phyloP scores from a whole-genome alignment of 768 basidiomycete species.

The Suillus discolor region DNA sequence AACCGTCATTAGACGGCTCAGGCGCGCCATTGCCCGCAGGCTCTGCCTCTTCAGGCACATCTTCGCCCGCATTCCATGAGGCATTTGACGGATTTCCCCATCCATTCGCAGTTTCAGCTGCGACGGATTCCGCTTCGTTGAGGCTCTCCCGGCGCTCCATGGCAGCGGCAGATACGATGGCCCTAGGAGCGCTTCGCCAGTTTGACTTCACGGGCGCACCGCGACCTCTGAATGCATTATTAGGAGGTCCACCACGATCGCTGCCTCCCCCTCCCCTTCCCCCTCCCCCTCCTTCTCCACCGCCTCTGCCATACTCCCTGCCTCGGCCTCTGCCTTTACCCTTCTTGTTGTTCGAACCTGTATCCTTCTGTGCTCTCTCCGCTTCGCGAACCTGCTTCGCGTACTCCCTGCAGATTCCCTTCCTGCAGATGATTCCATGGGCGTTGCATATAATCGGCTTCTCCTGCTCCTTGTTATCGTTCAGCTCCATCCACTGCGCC shows the following conservation, averaged over 20 bases:
- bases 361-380: slow-evolving; percentile 22
- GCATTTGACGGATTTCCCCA: slow-evolving; percentile 26
- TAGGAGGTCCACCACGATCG: slow-evolving; percentile 9
- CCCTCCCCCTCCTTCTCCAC: slow-evolving; percentile 8
- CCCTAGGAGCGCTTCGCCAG: slow-evolving; percentile 31
- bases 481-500: slow-evolving; percentile 20
- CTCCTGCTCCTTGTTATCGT: slow-evolving; percentile 7
- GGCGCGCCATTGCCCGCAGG: slow-evolving; percentile 7
- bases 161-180: slow-evolving; percentile 26
- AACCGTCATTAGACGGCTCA: slow-evolving; percentile 22
- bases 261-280: slow-evolving; percentile 6
- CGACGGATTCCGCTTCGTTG: slow-evolving; percentile 5
- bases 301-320: slow-evolving; percentile 1
- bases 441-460: slow-evolving; percentile 28
- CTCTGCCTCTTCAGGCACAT: slow-evolving; percentile 13
- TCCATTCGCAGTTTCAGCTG: slow-evolving; percentile 8
- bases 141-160: slow-evolving; percentile 27
- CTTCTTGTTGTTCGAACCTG: slow-evolving; percentile 18
- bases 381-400: slow-evolving; percentile 26
- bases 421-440: slow-evolving; percentile 38
- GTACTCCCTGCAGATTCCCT: slow-evolving; percentile 39
- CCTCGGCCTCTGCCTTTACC: slow-evolving; percentile 9
- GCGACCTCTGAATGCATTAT: slow-evolving; percentile 26
- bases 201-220: slow-evolving; percentile 34
- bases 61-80: neutral